Base-by-base conservation (phyloP, 768 basidiomycete genomes). In the Phanerochaete sordida region DNA sequence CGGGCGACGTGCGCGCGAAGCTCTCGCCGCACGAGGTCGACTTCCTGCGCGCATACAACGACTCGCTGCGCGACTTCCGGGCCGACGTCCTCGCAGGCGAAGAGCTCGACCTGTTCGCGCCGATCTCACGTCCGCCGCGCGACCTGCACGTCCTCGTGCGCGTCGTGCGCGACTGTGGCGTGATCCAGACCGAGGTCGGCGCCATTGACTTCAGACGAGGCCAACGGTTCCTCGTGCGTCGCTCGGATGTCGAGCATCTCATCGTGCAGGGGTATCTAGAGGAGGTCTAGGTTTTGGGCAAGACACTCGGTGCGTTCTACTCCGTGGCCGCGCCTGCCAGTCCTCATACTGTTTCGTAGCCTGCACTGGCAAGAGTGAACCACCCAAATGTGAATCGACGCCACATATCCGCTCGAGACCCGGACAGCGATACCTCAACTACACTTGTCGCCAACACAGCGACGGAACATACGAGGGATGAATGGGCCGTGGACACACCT, bases 231-330 rank as follows among this genome's bases (percentile, higher is more conserved):
- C 87, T 95, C 80, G 88, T 98, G 54, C 79, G 91, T 37, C 78
- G 93, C 65, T 84, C 90, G 7, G 93, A 95, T 70, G 88, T 99
- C 62, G 97, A 99, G 71, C 89, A 95, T 71, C 80, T 98, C 65
- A 93, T 98, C 65, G 87, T 95, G 1, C 91, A 95, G 69, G 95
- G 95, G 3, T 96, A 89, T 72, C 76, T 99, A 65, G 92, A 98
- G 76, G 86, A 95, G 68, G 87, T 96, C 61, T 87, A n/a, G 37
- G 39, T n/a, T n/a, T n/a, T n/a, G n/a, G n/a, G n/a, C n/a, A n/a
- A n/a, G n/a, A n/a, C n/a, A n/a, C n/a, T n/a, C n/a, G n/a, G n/a
- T n/a, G n/a, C n/a, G n/a, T n/a, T n/a, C n/a, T n/a, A n/a, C n/a
- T n/a, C n/a, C n/a, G n/a, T n/a, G n/a, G n/a, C n/a, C n/a, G n/a